These are phyloP conservation scores for Cupressus sempervirens DNA, from an alignment of 75 land plant species.

Conservation along the genomic window DNA sequence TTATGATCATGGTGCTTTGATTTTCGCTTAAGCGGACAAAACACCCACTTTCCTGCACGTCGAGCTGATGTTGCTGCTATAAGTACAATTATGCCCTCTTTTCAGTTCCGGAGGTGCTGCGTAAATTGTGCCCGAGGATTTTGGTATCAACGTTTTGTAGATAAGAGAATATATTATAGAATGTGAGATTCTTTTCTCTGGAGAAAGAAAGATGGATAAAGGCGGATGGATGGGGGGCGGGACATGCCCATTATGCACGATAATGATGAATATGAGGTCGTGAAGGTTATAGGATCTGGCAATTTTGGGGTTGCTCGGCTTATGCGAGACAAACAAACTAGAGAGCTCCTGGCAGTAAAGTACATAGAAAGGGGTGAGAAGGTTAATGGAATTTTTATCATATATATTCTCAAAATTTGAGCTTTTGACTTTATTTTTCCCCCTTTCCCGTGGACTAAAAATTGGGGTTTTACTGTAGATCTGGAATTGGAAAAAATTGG, in stretches of 20 bases:
- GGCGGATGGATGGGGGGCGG: slow-evolving; percentile 10
- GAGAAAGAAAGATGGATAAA: too few relatives aligned
- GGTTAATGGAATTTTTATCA: slow-evolving; percentile 14
- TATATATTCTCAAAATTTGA: neutral
- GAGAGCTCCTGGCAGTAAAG: slow-evolving; percentile 45
- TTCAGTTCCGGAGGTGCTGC: neutral
- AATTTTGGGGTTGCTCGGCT: slow-evolving; percentile 49
- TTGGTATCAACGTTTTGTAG: neutral
- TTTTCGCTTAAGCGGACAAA: neutral
- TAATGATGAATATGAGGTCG: slow-evolving; percentile 43
- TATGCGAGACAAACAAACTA: slow-evolving; percentile 40
- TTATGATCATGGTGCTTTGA: neutral
- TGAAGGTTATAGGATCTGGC: slow-evolving; percentile 43
- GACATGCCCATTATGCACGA: slow-evolving; percentile 45
- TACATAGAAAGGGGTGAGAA: slow-evolving; percentile 49
- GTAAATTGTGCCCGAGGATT: neutral
- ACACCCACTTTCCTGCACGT: neutral
- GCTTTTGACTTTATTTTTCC: neutral
- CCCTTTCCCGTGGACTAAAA: neutral
- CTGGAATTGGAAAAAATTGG: neutral
- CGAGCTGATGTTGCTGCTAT: neutral
- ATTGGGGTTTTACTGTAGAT: neutral
- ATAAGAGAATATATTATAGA: neutral
- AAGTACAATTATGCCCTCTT: neutral
- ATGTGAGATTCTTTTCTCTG: neutral